Evolutionary conservation across 345 rosid species (phyloP), one percentile per base, ranked within the genome.

Genomic region (Pseudoturritis turrita): DNA sequence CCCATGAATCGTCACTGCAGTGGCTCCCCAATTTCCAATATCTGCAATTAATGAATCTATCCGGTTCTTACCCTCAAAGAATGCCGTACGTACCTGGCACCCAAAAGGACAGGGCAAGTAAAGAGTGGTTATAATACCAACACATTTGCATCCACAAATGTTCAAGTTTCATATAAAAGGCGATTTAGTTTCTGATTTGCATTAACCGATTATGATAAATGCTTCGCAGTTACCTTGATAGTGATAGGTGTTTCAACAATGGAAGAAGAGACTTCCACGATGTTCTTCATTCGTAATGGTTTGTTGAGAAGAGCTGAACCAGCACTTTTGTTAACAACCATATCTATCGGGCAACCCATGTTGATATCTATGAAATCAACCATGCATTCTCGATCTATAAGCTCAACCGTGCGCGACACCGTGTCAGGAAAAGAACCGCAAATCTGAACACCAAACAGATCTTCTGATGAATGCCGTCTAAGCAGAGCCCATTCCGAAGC

Each of bases 401-500:
- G 96, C 76, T 95, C 96, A 68, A 89, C 91, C 2, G 88, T 71
- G 6, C 85, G 89, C 21, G 97, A 65, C 13, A 88, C 68, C 10
- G 87, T 89, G 71, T 95, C 97, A 18, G 96, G 91, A 73, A 73
- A 82, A 49, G 93, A 83, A 26, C 96, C 92, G 56, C 99, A 91
- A 79, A 89, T 89, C 80, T 91, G 97, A 49, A 95, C 97, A n/a
- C 92, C 99, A 80, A 95, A 95, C 79, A 95, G 59, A 78, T 88
- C 96, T 79, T 95, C 99, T 2, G 88, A 89, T 19, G 87, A 77
- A 86, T 95, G 97, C 10, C 93, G 85, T 70, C 97, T 88, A 70
- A 91, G 82, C 79, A 95, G 73, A 65, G 96, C 99, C 99, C 97
- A 95, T 69, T 95, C 99, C n/a, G 99, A 89, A 82, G 96, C 97